Base-by-base conservation (phyloP, 495 filamentous ascomycete genomes). In the Copromyces sp. region DNA sequence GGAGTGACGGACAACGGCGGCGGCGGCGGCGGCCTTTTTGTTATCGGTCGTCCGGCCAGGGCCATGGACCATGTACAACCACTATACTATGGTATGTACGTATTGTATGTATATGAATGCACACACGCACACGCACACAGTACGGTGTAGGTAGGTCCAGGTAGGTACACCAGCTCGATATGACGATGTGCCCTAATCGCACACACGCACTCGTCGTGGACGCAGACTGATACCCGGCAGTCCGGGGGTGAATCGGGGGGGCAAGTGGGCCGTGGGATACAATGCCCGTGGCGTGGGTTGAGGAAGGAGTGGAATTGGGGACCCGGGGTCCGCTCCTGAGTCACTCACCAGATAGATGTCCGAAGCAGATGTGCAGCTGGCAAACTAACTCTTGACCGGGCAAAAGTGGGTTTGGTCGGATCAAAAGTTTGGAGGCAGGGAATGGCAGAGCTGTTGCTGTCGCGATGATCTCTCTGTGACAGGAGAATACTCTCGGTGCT, bases 381-480 rank as follows among this genome's bases (percentile, higher is more conserved):
- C 73, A 79, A 73, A 76, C 76, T 77, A 72, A 74, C 76, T 76
- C 77, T 77, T 81, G 78, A 73, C 81, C 81, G 77, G 82, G 78
- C 74, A 78, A 82, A 76, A 76, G 77, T 77, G 73, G 68, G 73
- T 77, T 77, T 75, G 75, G 74, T 77, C 77, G 74, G 61, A 78
- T 74, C 77, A 81, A 83, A 80, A 78, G 75, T 17, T 75, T 69
- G 41, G 70, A 73, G 71, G 70, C 80, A 78, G 78, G 79, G 77
- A 74, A 75, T 81, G 82, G 83, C 83, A 80, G 78, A 76, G 83
- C 84, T 86, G 82, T 77, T 81, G 83, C 83, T 86, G 82, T 77
- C 80, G 82, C 84, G 84, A 86, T 80, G 80, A 82, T 84, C 83
- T 80, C 75, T 83, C 84, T 84, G 84, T 84, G 84, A 86, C 84